Percentiles rank a stretch among this genome's conserved stretches.
phyloP scores from a whole-genome alignment of 371 early-diverging fungal genomes.

The Mortierella sp. region DNA sequence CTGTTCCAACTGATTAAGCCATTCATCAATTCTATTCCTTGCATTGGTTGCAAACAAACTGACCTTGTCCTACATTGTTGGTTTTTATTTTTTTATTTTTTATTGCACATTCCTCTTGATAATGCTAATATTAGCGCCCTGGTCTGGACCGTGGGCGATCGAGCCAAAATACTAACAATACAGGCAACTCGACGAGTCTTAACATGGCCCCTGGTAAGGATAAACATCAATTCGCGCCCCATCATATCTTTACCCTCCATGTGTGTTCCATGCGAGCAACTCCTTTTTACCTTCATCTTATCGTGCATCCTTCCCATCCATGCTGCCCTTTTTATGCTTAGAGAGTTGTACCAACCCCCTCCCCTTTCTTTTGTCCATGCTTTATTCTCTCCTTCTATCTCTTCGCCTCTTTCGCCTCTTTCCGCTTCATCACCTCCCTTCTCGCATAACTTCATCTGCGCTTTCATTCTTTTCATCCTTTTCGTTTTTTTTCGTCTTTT shows the following conservation, averaged over 20 bases:
- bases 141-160: slow-evolving; percentile 22
- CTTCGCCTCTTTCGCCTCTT: neutral
- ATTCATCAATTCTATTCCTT: no score
- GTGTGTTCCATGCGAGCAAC: neutral
- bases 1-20: neutral
- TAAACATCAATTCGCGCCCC: no score
- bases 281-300: slow-evolving; percentile 9
- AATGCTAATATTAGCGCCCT: slow-evolving; percentile 13
- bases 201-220: slow-evolving; percentile 10
- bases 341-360: neutral
- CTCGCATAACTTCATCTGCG: neutral
- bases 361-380: slow-evolving; percentile 8
- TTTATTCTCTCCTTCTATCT: neutral
- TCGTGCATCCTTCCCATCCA: neutral
- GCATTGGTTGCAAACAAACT: slow-evolving; percentile 10
- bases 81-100: neutral
- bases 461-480: neutral
- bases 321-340: neutral
- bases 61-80: slow-evolving; percentile 14
- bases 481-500: neutral
- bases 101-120: neutral
- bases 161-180: slow-evolving; percentile 9
- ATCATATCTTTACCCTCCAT: neutral
- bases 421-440: neutral
- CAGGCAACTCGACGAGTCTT: neutral